A percentile compares a stretch with the other conserved stretches of the same genome.
These are phyloP conservation scores for Diplodia scrobiculata DNA, from an alignment of 2,329 filamentous ascomycete species.

Conservation along the genomic window DNA sequence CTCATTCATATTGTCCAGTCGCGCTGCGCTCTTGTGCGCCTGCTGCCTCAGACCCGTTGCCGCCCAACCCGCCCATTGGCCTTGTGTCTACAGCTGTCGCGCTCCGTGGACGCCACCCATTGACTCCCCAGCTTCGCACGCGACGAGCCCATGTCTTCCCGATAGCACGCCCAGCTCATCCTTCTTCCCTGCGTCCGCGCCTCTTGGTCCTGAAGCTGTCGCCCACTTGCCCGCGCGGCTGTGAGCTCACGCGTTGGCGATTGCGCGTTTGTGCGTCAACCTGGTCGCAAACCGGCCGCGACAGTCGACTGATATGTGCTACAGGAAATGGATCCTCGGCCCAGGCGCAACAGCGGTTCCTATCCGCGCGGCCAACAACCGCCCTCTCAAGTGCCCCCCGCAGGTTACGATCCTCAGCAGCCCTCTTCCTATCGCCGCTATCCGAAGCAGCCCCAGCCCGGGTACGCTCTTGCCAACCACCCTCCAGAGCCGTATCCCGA, in stretches of 20 bases:
- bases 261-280: constrained; percentile 5
- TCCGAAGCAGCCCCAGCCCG: constrained; percentile 16
- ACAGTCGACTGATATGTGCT: constrained; percentile 1
- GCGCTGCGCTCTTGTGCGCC: background rate
- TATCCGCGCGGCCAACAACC: constrained; percentile 32
- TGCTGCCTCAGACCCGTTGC: background rate
- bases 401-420: constrained; percentile 38
- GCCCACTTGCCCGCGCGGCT: background rate
- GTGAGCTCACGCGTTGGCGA: background rate
- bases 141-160: constrained; percentile 14
- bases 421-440: constrained; percentile 20
- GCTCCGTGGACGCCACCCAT: background rate
- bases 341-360: constrained; percentile 30
- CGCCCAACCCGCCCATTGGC: constrained; percentile 12
- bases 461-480: background rate
- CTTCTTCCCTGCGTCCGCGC: constrained; percentile 9
- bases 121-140: constrained; percentile 19
- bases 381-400: constrained; percentile 35
- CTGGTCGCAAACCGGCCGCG: constrained; percentile 7
- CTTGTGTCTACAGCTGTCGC: constrained; percentile 13
- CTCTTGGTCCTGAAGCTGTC: background rate
- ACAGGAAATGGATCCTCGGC: constrained; percentile 17
- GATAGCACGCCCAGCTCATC: background rate
- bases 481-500: constrained; percentile 7
- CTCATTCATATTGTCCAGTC: constrained; percentile 3